Conservation (phyloP, 495 filamentous ascomycete genomes). For the Penicillium nucicola region DNA sequence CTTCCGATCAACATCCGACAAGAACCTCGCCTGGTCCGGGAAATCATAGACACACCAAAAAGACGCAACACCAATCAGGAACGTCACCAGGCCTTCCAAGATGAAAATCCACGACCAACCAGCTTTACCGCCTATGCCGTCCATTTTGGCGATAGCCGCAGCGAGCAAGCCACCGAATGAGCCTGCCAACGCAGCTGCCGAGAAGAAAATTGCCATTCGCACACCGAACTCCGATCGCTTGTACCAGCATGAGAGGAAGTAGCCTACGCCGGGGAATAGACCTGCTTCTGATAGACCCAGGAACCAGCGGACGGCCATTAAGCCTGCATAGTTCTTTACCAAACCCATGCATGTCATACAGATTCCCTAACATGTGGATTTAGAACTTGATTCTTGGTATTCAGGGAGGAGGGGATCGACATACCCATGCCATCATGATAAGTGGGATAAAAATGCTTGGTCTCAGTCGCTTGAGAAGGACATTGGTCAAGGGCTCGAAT, state of each 20-base stretch:
- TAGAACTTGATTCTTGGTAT: not conserved
- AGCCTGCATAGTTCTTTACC: slow-evolving; percentile 69
- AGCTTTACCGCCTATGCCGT: slow-evolving; percentile 58
- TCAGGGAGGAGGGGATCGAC: not conserved
- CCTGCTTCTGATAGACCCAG: slow-evolving; percentile 83
- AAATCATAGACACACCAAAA: slow-evolving; percentile 92
- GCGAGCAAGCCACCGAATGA: slow-evolving; percentile 68
- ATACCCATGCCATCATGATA: slow-evolving; percentile 57
- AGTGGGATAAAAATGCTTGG: slow-evolving; percentile 66
- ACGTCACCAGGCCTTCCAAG: slow-evolving; percentile 67
- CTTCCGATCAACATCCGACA: slow-evolving; percentile 66
- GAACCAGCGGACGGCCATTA: slow-evolving; percentile 83
- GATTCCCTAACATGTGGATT: slow-evolving; percentile 53
- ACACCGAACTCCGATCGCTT: slow-evolving; percentile 77
- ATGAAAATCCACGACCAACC: slow-evolving; percentile 89
- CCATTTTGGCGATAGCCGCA: slow-evolving; percentile 55
- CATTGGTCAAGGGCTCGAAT: slow-evolving; percentile 84
- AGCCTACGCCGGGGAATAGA: slow-evolving; percentile 82
- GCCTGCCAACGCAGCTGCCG: slow-evolving; percentile 77
- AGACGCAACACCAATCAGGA: slow-evolving; percentile 68
- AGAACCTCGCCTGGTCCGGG: slow-evolving; percentile 76
- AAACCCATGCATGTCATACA: slow-evolving; percentile 85
- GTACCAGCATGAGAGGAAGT: slow-evolving; percentile 88
- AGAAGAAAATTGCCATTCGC: slow-evolving; percentile 84
- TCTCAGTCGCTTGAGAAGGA: slow-evolving; percentile 75